Percentiles rank a stretch among this genome's conserved stretches.
phyloP scores from a whole-genome alignment of 441 rosid species.

The Kokia cookei region DNA sequence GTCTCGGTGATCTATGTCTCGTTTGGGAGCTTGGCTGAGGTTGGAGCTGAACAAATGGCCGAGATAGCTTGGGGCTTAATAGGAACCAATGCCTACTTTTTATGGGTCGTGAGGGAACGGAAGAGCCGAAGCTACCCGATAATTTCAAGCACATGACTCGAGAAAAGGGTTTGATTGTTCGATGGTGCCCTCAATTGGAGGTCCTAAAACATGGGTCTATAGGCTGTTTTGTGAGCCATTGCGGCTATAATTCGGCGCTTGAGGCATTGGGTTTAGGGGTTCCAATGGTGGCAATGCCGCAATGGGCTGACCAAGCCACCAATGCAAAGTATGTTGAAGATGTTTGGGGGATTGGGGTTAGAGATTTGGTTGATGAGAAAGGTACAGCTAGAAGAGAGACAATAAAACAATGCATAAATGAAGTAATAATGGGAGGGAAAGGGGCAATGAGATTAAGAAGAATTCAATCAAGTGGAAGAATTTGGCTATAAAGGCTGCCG shows the following conservation, averaged over 20 bases:
- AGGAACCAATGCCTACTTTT: not conserved
- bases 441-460: constrained; percentile 23
- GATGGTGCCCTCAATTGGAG: constrained; percentile 49
- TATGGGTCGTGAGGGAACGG: not conserved
- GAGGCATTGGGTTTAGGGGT: constrained; percentile 46
- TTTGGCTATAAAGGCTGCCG: constrained; percentile 30
- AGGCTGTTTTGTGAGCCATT: constrained; percentile 47
- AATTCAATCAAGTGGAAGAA: constrained; percentile 34
- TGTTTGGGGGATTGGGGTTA: constrained; percentile 43
- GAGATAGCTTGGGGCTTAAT: not conserved
- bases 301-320: constrained; percentile 43
- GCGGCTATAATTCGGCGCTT: constrained; percentile 43
- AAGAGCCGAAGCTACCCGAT: not conserved
- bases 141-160: not conserved
- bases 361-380: constrained; percentile 19
- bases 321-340: constrained; percentile 44
- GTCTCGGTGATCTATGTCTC: not conserved
- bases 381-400: constrained; percentile 30
- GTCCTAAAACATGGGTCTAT: constrained; percentile 32
- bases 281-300: constrained; percentile 57
- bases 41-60: not conserved
- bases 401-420: constrained; percentile 26
- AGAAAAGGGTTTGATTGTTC: constrained; percentile 16
- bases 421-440: constrained; percentile 34
- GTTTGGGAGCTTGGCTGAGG: not conserved